Conservation (phyloP, 352 stramenopile species). For the Pythium coloratum region DNA sequence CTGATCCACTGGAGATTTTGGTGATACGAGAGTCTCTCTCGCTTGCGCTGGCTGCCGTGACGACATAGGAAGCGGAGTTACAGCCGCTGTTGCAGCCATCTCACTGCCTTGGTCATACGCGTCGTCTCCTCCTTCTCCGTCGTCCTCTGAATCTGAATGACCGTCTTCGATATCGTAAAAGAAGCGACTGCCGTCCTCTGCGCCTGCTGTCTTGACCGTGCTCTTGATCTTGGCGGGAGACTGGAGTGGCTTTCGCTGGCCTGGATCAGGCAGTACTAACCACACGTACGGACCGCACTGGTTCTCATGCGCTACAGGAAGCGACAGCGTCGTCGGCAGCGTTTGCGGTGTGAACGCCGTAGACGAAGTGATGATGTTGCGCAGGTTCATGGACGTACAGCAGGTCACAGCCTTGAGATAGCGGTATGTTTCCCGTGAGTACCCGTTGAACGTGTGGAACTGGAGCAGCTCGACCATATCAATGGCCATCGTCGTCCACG, state of each 20-base stretch:
- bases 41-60: neutral
- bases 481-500: constrained; percentile 66
- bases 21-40: neutral
- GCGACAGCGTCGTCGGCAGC: constrained; percentile 25
- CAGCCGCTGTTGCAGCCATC: neutral
- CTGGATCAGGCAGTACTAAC: constrained; percentile 11
- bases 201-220: neutral
- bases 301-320: constrained; percentile 17
- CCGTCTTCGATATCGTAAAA: neutral
- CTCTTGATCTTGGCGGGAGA: neutral
- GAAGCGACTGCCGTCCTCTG: neutral
- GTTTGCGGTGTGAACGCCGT: constrained; percentile 45
- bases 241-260: neutral
- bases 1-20: neutral
- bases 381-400: constrained; percentile 64
- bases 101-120: neutral
- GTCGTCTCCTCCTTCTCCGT: neutral
- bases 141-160: neutral
- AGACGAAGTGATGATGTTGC: constrained; percentile 63
- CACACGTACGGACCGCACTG: constrained; percentile 24
- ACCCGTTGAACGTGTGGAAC: constrained; percentile 68
- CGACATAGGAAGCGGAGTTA: neutral
- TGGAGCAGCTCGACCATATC: constrained; percentile 67
- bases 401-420: constrained; percentile 71
- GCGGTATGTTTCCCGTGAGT: constrained; percentile 56